Conservation (phyloP, 2,329 filamentous ascomycete species). For the Scleromitrula shiraiana region DNA sequence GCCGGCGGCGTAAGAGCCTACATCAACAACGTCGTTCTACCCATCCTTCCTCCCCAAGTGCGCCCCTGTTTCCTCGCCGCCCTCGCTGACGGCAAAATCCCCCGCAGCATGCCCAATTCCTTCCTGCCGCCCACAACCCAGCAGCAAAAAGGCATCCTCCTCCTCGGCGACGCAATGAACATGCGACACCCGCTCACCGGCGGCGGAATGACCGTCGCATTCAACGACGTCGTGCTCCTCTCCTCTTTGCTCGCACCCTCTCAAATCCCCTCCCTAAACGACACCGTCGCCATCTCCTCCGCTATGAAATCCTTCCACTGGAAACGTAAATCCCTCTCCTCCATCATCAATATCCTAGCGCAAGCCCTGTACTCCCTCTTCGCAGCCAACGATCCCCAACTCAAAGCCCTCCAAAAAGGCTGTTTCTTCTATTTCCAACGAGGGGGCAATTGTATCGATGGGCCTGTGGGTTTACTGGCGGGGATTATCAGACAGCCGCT, state of each 20-base stretch:
- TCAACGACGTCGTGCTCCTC: conserved; percentile 83
- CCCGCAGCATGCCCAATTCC: conserved; percentile 86
- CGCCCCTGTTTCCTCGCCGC: conserved; percentile 68
- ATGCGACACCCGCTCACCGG: conserved; percentile 99
- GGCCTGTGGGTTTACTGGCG: conserved; percentile 72
- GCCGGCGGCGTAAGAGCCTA: conserved; percentile 81
- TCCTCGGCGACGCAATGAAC: conserved; percentile 93
- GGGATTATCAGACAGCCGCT: conserved; percentile 72
- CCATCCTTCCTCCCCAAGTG: conserved; percentile 63
- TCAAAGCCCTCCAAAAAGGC: conserved; percentile 74
- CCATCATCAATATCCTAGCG: conserved; percentile 95
- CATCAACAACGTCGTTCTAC: conserved; percentile 70
- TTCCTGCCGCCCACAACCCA: conserved; percentile 73
- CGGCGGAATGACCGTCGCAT: conserved; percentile 95
- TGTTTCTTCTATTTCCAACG: conserved; percentile 89
- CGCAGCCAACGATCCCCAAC: conserved; percentile 70
- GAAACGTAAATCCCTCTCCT: conserved; percentile 71
- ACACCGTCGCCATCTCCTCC: conserved; percentile 54
- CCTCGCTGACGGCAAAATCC: conserved; percentile 68
- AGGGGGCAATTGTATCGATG: conserved; percentile 63
- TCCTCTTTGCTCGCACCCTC: conserved; percentile 64
- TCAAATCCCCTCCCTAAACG: conserved; percentile 58
- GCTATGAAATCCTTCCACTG: conserved; percentile 75
- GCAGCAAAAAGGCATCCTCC: conserved; percentile 64
- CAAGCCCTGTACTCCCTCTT: conserved; percentile 90